Evolutionary conservation across 768 basidiomycete species (phyloP), one percentile per base, ranked within the genome.

Genomic region (Naganishia onofrii): DNA sequence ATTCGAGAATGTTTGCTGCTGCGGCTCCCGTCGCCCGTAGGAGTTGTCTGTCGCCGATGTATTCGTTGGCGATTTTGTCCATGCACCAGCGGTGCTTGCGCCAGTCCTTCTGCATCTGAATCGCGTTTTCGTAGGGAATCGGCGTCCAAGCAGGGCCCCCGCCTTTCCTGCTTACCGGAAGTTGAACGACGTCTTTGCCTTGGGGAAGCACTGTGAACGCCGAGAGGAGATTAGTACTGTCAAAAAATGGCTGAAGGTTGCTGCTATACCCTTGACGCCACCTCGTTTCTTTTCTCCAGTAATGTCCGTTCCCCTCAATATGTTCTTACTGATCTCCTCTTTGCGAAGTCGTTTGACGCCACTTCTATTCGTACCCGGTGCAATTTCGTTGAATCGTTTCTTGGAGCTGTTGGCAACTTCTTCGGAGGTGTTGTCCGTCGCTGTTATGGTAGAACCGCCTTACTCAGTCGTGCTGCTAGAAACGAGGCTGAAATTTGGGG

Each of bases 21-120:
- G 36, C 38, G 9, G 42, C 38, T 13, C 60, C 60, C 1, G 21
- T n/a, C 3, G n/a, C 12, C 7, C 29, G 54, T 34, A 3, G 19
- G 29, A 55, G 26, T 44, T 26, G 38, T n/a, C n/a, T 44, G 38
- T 63, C 60, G n/a, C 60, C 60, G 36, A 63, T n/a, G 28, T 42
- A 63, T 21, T 63, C 38, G 60, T 63, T 63, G 38, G 42, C 21
- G 2, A 63, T 63, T 21, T 63, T 63, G 60, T 23, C 38, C 23
- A 63, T n/a, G 42, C 60, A 63, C 60, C 38, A 63, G 23, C 60
- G 60, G 21, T 63, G 34, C 36, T 42, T 26, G 12, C 17, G 60
- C 60, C 38, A 63, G 38, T 1, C 6, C 21, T 63, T 36, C 29
- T 63, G 60, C 10, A 44, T 3, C 29, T 63, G 38, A 3, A 63